Evolutionary conservation across 345 rosid genomes (phyloP), one percentile per base, ranked within the genome.

Genomic region (Erucastrum elatum): DNA sequence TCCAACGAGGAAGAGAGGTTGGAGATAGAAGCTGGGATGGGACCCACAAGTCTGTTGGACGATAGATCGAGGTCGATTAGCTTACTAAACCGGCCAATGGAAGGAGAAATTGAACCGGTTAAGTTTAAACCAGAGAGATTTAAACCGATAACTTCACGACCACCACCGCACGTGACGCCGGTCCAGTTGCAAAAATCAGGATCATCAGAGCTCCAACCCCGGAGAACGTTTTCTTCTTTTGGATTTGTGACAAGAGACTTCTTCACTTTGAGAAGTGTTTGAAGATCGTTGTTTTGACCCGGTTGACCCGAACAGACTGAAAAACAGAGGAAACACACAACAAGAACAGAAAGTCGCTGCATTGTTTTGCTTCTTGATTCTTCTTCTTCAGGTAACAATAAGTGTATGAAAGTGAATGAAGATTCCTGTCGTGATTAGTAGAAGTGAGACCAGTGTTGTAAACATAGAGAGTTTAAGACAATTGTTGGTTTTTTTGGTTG

Each of bases 51-150:
- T 9, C 75, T 71, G 82, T 94, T 94, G 4, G 44, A 70, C 0
- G 98, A 90, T n/a, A 94, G 69, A 82, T 94, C 98, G n/a, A 94
- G 87, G 2, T 66, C 64, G 75, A 71, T 82, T 51, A 94, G 88
- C 37, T 84, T 88, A 77, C 29, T 16, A 17, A 94, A 86, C 81
- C 84, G 82, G 67, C 83, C 68, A 29, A 90, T 70, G 63, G 86
- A 82, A 0, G 30, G 79, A 3, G 94, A 82, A 59, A 94, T 84
- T 35, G 85, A 82, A 26, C 96, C 96, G 12, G 94, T 90, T 49
- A 94, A 75, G 10, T 82, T 84, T 6, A 88, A 84, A 74, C 84
- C 65, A 4, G 97, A 83, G 66, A 94, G 84, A 81, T 89, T 92
- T 84, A 94, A 80, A 46, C 85, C 85, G 35, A 85, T 70, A 64